Evolutionary conservation across 306 rosid genomes (phyloP).

Genomic region (Corylus avellana): DNA sequence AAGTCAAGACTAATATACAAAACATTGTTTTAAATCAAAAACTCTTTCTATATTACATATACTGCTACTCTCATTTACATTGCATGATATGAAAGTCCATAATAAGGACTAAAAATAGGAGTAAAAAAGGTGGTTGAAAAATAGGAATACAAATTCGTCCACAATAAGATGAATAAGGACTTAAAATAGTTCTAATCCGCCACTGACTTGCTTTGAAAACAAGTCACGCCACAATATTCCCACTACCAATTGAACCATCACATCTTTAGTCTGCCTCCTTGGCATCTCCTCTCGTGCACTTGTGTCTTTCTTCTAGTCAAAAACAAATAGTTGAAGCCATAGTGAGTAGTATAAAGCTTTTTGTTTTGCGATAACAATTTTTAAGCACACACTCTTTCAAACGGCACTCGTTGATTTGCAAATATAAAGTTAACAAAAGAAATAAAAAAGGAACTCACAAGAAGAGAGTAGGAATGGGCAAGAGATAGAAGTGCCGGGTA

Average conservation of each 20-base stretch:
- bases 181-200: too few relatives aligned
- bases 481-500: constrained; percentile 77
- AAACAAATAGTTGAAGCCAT: constrained; percentile 8
- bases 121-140: too few relatives aligned
- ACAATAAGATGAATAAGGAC: constrained; percentile 39
- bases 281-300: constrained; percentile 73
- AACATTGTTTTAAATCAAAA: background rate
- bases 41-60: background rate
- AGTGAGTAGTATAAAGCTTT: constrained; percentile 46
- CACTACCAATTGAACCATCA: constrained; percentile 67
- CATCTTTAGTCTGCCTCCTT: constrained; percentile 56
- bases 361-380: background rate
- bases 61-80: constrained; percentile 1
- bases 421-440: too few relatives aligned
- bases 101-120: too few relatives aligned
- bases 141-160: too few relatives aligned
- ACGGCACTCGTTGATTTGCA: too few relatives aligned
- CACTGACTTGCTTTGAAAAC: too few relatives aligned
- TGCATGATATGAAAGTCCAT: constrained; percentile 1
- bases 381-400: too few relatives aligned
- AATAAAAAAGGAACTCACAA: too few relatives aligned
- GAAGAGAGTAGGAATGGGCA: constrained; percentile 33
- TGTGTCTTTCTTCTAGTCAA: constrained; percentile 63
- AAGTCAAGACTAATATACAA: background rate
- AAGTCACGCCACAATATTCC: constrained; percentile 30